Evolutionary conservation across 2,329 filamentous ascomycete species (phyloP), one percentile per base, ranked within the genome.

Genomic region (Thielaviopsis populi): DNA sequence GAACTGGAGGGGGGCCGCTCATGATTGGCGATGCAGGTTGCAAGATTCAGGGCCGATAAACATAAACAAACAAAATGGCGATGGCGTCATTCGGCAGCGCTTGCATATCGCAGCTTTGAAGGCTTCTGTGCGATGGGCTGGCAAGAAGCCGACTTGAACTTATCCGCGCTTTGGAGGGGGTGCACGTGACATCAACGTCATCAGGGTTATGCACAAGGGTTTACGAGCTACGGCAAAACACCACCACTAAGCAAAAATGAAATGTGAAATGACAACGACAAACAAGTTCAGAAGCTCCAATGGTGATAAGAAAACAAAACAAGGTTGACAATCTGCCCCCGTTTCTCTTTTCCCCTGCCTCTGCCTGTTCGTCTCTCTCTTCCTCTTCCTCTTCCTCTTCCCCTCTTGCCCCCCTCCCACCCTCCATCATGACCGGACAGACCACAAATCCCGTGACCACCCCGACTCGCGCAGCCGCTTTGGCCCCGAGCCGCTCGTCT

Each of bases 361-460:
- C n/a, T n/a, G n/a, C n/a, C n/a, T n/a, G n/a, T n/a, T n/a, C n/a
- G n/a, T 43, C 42, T 6, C 50, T 24, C n/a, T 17, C 48, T 22
- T 46, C 41, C n/a, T 37, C 15, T 22, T 27, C 46, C 41, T 30
- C 17, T 37, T 43, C 42, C 42, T 42, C 46, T 46, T n/a, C 41
- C 11, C 33, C 7, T 8, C 46, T 40, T 22, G n/a, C n/a, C 41
- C 30, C 19, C 13, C 30, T 24, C 43, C 42, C 43, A 40, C 33
- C 13, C 43, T 37, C 15, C 5, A 30, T 61, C 66, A 74, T 61
- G 73, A 74, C 72, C 78, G 81, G 63, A 84, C 76, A 8, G 79
- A 78, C 83, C 83, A 86, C 59, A 86, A 69, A 68, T 86, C 82
- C 63, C 81, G 76, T 63, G 80, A 81, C 83, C 83, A 85, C 30